Conservation (phyloP, 2,329 filamentous ascomycete species). For the Arthrobotrys sphaeroides region DNA sequence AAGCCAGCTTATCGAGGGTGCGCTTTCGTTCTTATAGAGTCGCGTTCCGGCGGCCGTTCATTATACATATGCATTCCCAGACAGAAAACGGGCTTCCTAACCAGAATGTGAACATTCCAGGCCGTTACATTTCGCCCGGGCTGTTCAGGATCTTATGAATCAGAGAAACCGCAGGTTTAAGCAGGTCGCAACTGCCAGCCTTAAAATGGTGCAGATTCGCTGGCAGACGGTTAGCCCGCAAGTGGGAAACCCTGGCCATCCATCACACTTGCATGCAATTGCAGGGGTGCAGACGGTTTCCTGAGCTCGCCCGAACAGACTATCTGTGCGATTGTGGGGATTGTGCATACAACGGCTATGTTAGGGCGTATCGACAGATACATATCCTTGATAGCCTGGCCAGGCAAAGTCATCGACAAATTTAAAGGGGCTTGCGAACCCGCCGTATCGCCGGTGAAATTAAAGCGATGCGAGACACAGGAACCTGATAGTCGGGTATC, state of each 20-base stretch:
- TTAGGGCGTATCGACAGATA: too few species aligned
- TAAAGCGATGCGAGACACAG: too few species aligned
- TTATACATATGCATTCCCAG: not conserved
- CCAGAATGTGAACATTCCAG: conserved; percentile 22
- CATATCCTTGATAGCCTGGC: too few species aligned
- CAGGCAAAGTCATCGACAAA: too few species aligned
- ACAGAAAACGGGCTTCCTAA: not conserved
- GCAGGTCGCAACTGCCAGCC: conserved; percentile 41
- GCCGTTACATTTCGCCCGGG: not conserved
- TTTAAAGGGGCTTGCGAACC: too few species aligned
- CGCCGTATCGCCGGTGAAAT: too few species aligned
- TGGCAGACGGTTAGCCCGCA: conserved; percentile 27
- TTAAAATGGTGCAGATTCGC: conserved; percentile 37
- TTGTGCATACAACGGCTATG: too few species aligned
- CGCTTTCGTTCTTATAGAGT: conserved; percentile 42
- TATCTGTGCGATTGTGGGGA: not conserved
- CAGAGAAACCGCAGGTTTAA: conserved; percentile 24
- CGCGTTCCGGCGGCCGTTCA: conserved; percentile 8
- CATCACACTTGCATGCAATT: conserved; percentile 2
- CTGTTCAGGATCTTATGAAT: conserved; percentile 27
- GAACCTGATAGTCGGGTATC: too few species aligned
- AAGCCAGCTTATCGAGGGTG: not conserved
- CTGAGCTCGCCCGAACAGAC: not conserved
- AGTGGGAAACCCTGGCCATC: conserved; percentile 2
- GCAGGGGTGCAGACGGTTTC: conserved; percentile 1